Conservation (phyloP, 2,329 filamentous ascomycete species). For the Rugonectria rugulosa region DNA sequence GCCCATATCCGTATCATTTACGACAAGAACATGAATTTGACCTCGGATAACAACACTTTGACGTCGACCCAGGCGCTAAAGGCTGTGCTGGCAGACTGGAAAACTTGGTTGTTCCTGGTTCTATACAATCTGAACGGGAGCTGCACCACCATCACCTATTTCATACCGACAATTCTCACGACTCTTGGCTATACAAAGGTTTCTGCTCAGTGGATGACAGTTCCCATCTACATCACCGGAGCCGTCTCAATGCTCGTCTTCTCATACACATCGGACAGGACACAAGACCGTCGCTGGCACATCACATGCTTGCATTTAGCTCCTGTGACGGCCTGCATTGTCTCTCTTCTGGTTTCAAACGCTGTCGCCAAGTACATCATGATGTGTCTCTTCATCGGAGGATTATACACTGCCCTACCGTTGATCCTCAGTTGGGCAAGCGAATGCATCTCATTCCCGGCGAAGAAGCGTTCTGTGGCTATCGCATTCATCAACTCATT, state of each 20-base stretch:
- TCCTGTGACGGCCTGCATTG: slow-evolving; percentile 33
- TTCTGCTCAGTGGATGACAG: slow-evolving; percentile 40
- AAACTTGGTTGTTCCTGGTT: slow-evolving; percentile 53
- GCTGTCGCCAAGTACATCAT: slow-evolving; percentile 10
- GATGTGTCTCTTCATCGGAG: slow-evolving; percentile 20
- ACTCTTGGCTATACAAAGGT: slow-evolving; percentile 35
- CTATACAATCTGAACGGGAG: slow-evolving; percentile 55
- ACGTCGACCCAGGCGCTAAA: slow-evolving; percentile 13
- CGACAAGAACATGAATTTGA: slow-evolving; percentile 26
- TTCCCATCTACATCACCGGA: slow-evolving; percentile 34
- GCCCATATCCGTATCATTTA: slow-evolving; percentile 30
- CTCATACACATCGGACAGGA: slow-evolving; percentile 36
- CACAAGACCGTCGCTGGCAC: slow-evolving; percentile 37
- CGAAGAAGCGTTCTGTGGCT: slow-evolving; percentile 24
- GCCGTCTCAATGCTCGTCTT: slow-evolving; percentile 28
- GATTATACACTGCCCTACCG: slow-evolving; percentile 22
- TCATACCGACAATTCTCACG: slow-evolving; percentile 39
- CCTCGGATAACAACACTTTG: slow-evolving; percentile 11
- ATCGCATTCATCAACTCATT: slow-evolving; percentile 28
- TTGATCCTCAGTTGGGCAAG: slow-evolving; percentile 24
- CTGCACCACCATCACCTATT: slow-evolving; percentile 56
- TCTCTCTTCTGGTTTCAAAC: slow-evolving; percentile 20
- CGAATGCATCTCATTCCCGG: slow-evolving; percentile 18
- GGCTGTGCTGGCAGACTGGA: slow-evolving; percentile 49
- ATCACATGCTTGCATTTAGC: slow-evolving; percentile 27